Conservation (phyloP, 768 basidiomycete genomes). For the Rhizopogon vesiculosus region DNA sequence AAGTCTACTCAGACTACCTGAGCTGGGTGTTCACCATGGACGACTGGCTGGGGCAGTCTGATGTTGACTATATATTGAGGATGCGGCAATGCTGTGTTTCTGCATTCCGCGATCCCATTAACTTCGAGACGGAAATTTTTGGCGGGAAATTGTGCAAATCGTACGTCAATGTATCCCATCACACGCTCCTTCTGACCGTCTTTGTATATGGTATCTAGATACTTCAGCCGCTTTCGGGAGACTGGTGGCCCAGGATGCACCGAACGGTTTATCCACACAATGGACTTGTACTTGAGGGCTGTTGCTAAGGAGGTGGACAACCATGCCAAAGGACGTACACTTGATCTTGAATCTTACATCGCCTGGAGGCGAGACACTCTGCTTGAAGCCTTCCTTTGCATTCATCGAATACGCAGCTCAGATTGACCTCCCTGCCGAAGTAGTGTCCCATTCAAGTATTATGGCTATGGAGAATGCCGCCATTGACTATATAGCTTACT, state of each 20-base stretch:
- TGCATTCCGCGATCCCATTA: slow-evolving; percentile 24
- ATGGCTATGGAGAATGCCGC: slow-evolving; percentile 40
- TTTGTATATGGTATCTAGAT: slow-evolving; percentile 16
- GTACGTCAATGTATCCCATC: slow-evolving; percentile 17
- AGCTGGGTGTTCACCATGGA: slow-evolving; percentile 38
- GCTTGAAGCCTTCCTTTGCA: slow-evolving; percentile 45
- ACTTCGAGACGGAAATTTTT: slow-evolving; percentile 20
- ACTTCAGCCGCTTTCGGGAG: slow-evolving; percentile 32
- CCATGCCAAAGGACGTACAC: slow-evolving; percentile 29
- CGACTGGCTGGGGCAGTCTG: slow-evolving; percentile 36
- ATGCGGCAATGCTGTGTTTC: slow-evolving; percentile 26
- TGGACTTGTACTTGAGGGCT: slow-evolving; percentile 37
- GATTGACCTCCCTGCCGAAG: slow-evolving; percentile 50
- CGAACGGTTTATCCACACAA: slow-evolving; percentile 35
- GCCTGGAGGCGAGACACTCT: slow-evolving; percentile 49
- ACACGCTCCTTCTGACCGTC: no score
- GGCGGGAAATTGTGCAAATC: slow-evolving; percentile 5
- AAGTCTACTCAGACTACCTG: slow-evolving; percentile 67
- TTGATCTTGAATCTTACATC: slow-evolving; percentile 50
- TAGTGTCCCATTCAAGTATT: slow-evolving; percentile 47
- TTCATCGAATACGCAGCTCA: slow-evolving; percentile 50
- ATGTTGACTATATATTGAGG: slow-evolving; percentile 23
- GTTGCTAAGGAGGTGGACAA: slow-evolving; percentile 42
- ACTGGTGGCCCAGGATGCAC: slow-evolving; percentile 36
- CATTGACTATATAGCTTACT: slow-evolving; percentile 49